Base-by-base conservation (phyloP, 2,329 filamentous ascomycete genomes). In the Sporothrix pseudoabietina region DNA sequence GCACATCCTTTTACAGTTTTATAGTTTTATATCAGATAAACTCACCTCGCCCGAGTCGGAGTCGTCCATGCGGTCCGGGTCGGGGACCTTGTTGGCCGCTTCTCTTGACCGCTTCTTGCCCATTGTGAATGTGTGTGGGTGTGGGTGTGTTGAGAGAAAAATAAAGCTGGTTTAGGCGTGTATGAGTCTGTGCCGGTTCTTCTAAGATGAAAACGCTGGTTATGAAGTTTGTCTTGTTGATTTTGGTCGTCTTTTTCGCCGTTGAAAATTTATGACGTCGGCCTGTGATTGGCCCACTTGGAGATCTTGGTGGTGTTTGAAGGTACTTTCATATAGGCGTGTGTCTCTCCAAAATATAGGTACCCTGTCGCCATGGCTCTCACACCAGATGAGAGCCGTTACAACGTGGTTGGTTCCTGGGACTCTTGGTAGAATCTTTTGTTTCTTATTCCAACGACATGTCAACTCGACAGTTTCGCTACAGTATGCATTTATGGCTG, bases 41-140 rank as follows among this genome's bases (percentile, higher is more conserved):
- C 32, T 30, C 65, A 75, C 61, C 72, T 76, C 87, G 78, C 88
- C 87, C 3, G 66, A 69, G 75, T 88, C 87, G 19, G 85, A 87
- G 79, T 85, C 85, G 75, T 85, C 82, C 77, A 81, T 81, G 74
- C 77, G 79, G 63, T 80, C 77, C 61, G 78, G 77, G n/a, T 77
- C 74, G 39, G 76, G 72, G 68, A 73, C 73, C 74, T 79, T 78
- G 59, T 76, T 78, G 68, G 80, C 80, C 52, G 77, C 77, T 26
- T 82, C 80, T 80, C 81, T 81, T 76, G 80, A 75, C 44, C 81
- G 76, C 71, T 82, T 82, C 74, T 81, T 82, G 12, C 77, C 80
- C 81, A 82, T 82, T 32, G 22, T 72, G 22, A 6, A 26, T 57
- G 54, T 71, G 26, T 59, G 22, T 44, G 19, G 19, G 4, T 57